Percentiles rank a stretch among this genome's conserved stretches.
phyloP scores from a whole-genome alignment of 1,284 basidiomycete genomes.

The Tetrapyrgos nigripes region DNA sequence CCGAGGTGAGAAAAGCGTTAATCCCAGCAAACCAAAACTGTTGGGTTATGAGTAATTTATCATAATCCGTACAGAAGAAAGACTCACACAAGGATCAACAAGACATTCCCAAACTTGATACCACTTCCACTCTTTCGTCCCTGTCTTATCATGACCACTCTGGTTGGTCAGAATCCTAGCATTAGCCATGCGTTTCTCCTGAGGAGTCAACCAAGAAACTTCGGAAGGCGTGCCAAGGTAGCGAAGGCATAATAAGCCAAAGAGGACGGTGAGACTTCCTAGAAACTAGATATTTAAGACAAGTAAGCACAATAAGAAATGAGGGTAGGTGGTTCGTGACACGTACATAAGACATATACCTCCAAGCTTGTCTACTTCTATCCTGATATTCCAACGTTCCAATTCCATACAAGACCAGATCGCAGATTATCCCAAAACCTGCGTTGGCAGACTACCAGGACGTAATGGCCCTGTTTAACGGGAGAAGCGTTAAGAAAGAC shows the following conservation, averaged over 20 bases:
- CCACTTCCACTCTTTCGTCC: conserved; percentile 24
- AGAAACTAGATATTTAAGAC: no score
- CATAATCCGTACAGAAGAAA: background rate
- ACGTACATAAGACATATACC: conserved; percentile 17
- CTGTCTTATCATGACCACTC: conserved; percentile 19
- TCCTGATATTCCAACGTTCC: conserved; percentile 6
- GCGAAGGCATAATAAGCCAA: conserved; percentile 19
- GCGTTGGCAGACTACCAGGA: conserved; percentile 12
- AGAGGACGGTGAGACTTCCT: conserved; percentile 18
- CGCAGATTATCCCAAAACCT: conserved; percentile 8
- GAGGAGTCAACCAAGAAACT: conserved; percentile 21
- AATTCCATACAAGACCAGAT: conserved; percentile 19
- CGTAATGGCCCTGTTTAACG: no score
- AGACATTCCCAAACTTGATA: conserved; percentile 20
- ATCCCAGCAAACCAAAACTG: conserved; percentile 19
- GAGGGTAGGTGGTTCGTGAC: background rate
- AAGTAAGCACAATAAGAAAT: no score
- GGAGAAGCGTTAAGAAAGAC: no score
- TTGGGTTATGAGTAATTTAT: no score
- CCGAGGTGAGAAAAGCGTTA: conserved; percentile 20
- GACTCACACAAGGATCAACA: conserved; percentile 18
- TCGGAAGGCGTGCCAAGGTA: conserved; percentile 22
- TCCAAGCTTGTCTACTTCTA: conserved; percentile 12
- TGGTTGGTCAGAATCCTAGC: conserved; percentile 19
- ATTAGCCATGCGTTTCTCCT: conserved; percentile 23